Evolutionary conservation across 805 yeast genomes (phyloP).

Genomic region (Jamesozyma lodderae): DNA sequence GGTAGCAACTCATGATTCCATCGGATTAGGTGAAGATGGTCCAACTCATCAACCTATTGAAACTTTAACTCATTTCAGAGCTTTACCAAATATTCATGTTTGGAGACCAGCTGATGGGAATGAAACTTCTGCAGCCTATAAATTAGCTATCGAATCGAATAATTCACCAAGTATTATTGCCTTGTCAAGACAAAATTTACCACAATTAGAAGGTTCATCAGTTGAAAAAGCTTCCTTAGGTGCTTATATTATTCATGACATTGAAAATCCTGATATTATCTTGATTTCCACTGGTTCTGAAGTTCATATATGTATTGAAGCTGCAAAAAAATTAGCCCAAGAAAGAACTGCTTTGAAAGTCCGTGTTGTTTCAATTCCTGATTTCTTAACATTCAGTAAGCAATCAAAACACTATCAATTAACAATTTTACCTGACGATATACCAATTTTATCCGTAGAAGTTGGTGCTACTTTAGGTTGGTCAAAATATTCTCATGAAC

Average conservation of each 20-base stretch:
- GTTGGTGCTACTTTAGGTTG: constrained; percentile 87
- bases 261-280: constrained; percentile 57
- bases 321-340: constrained; percentile 60
- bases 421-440: constrained; percentile 86
- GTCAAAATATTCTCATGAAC: constrained; percentile 92
- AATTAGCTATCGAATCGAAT: constrained; percentile 49
- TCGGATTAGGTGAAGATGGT: constrained; percentile 88
- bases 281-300: constrained; percentile 93
- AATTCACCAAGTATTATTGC: constrained; percentile 70
- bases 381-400: constrained; percentile 76
- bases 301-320: constrained; percentile 68
- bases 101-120: constrained; percentile 96
- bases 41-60: constrained; percentile 93
- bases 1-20: constrained; percentile 88
- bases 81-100: constrained; percentile 70
- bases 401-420: constrained; percentile 74
- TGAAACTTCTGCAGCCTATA: constrained; percentile 78
- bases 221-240: constrained; percentile 90
- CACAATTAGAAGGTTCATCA: constrained; percentile 88
- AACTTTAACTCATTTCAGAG: constrained; percentile 80
- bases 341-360: constrained; percentile 57
- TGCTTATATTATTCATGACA: constrained; percentile 70
- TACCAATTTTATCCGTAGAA: constrained; percentile 89
- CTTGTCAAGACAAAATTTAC: constrained; percentile 76
- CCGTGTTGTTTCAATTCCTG: constrained; percentile 85